Conservation (phyloP, 306 rosid genomes). For the barrel medic (Medicago truncatula) region DNA sequence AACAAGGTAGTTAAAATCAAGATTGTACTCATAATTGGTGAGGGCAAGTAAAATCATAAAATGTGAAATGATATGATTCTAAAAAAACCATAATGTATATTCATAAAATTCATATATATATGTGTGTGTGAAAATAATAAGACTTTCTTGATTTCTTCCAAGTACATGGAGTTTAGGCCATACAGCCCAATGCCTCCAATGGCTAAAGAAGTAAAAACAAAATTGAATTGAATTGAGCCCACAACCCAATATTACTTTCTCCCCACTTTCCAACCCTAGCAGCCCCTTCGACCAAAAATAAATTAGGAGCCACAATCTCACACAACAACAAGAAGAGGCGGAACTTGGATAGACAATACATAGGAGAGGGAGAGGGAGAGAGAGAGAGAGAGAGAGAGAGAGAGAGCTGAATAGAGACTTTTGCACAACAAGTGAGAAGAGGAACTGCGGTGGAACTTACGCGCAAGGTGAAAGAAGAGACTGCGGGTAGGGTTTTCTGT, state of each 20-base stretch:
- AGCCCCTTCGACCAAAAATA: neutral
- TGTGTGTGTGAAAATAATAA: too few relatives aligned
- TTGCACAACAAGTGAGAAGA: neutral
- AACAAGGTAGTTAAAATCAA: neutral
- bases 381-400: neutral
- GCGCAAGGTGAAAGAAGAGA: neutral
- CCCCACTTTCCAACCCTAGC: neutral
- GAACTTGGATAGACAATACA: neutral
- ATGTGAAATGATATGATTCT: neutral
- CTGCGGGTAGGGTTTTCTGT: too few relatives aligned
- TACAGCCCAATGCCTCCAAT: neutral
- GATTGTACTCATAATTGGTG: neutral
- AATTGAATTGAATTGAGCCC: neutral
- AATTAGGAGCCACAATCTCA: neutral
- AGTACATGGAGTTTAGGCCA: neutral
- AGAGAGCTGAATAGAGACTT: neutral
- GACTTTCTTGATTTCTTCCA: neutral
- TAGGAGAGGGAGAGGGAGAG: neutral
- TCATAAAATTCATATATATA: neutral
- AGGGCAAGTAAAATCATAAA: neutral
- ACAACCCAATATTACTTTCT: neutral
- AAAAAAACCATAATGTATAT: too few relatives aligned
- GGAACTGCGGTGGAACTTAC: neutral
- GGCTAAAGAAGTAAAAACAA: neutral
- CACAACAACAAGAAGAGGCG: neutral